phyloP scores from a whole-genome alignment of 345 rosid species.

The Hibiscus tridactylites region DNA sequence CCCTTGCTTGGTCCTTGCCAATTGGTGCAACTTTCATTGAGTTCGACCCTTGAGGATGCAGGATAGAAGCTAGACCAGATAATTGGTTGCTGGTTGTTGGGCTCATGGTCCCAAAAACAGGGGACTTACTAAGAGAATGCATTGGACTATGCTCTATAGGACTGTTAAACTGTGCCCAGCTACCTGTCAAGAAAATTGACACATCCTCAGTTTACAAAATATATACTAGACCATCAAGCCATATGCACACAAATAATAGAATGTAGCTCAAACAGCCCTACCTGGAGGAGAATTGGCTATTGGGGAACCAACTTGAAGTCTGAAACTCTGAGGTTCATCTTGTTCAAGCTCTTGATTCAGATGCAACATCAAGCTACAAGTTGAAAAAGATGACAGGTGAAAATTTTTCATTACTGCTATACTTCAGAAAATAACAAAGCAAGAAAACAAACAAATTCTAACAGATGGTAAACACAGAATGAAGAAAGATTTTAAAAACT shows the following conservation, averaged over 20 bases:
- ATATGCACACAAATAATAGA: background rate
- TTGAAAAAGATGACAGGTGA: background rate
- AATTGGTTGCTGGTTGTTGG: slow-evolving; percentile 36
- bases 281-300: slow-evolving; percentile 48
- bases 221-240: background rate
- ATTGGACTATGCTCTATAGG: slow-evolving; percentile 43
- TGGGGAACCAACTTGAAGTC: slow-evolving; percentile 47
- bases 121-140: slow-evolving; percentile 37
- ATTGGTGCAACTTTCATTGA: slow-evolving; percentile 37
- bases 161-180: slow-evolving; percentile 46
- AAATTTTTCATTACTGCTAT: background rate
- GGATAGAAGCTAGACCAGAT: slow-evolving; percentile 55
- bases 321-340: slow-evolving; percentile 46
- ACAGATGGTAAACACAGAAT: background rate
- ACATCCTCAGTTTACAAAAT: slow-evolving; percentile 7
- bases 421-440: background rate
- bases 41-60: slow-evolving; percentile 32
- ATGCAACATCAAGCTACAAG: slow-evolving; percentile 51
- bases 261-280: slow-evolving; percentile 19
- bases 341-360: slow-evolving; percentile 54
- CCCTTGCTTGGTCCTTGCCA: slow-evolving; percentile 38
- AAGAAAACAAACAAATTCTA: background rate
- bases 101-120: slow-evolving; percentile 35
- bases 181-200: slow-evolving; percentile 31
- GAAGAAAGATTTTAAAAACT: background rate